phyloP scores from a whole-genome alignment of 768 basidiomycete species.

The Calocybe gangraenosa region DNA sequence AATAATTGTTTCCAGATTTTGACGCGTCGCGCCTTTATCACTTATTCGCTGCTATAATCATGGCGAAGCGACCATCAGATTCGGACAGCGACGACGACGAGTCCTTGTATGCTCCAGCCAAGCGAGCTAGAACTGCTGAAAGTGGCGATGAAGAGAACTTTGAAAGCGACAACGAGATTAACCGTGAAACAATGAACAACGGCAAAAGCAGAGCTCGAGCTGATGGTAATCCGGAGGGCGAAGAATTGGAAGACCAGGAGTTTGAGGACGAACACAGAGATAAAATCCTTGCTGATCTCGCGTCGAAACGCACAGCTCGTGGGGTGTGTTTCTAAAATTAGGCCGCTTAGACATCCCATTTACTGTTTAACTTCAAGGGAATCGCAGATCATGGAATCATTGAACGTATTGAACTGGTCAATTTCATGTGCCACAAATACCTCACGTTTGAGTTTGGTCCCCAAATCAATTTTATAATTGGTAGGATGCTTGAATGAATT shows the following conservation, averaged over 20 bases:
- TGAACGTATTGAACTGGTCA: constrained; percentile 77
- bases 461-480: constrained; percentile 97
- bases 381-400: constrained; percentile 88
- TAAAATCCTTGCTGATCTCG: constrained; percentile 50
- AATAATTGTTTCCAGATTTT: no score
- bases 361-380: constrained; percentile 39
- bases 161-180: constrained; percentile 16
- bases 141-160: constrained; percentile 21
- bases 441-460: constrained; percentile 83
- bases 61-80: constrained; percentile 53
- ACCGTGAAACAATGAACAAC: constrained; percentile 19
- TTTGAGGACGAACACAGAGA: constrained; percentile 63
- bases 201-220: constrained; percentile 29
- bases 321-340: constrained; percentile 37
- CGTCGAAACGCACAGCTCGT: constrained; percentile 39
- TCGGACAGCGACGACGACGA: constrained; percentile 43
- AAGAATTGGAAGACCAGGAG: constrained; percentile 58
- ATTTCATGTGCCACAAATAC: constrained; percentile 95
- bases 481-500: constrained; percentile 27
- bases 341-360: constrained; percentile 3
- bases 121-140: constrained; percentile 28
- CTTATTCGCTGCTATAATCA: constrained; percentile 17
- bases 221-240: constrained; percentile 31
- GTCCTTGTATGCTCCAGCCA: constrained; percentile 18
- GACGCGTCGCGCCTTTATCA: no score